Percentiles rank a stretch among this genome's conserved stretches.
Conservation (phyloP, 768 basidiomycete genomes). For the Lactarius akahatsu region DNA sequence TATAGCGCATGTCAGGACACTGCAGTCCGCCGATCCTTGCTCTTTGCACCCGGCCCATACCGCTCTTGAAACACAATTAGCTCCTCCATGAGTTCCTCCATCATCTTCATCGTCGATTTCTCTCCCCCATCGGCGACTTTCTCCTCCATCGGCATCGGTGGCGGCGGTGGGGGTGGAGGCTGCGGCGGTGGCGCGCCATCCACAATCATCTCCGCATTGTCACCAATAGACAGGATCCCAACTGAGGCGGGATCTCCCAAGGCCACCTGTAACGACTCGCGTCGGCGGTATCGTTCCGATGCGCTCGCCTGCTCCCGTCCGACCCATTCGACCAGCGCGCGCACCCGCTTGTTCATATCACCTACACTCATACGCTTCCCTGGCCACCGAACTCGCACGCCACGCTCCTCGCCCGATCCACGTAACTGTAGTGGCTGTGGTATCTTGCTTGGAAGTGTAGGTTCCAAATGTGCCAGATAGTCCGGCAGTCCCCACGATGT, state of each 20-base stretch:
- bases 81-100: conserved; percentile 92
- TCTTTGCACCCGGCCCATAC: conserved; percentile 62
- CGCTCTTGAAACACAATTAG: conserved; percentile 85
- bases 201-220: conserved; percentile 36
- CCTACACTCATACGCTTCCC: conserved; percentile 93
- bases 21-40: conserved; percentile 39
- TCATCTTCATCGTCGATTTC: conserved; percentile 66
- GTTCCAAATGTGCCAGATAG: conserved; percentile 83
- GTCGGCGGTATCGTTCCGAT: conserved; percentile 64
- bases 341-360: conserved; percentile 95
- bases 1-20: conserved; percentile 31
- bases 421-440: conserved; percentile 76
- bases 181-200: conserved; percentile 32
- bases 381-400: conserved; percentile 91
- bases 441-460: conserved; percentile 73
- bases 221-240: conserved; percentile 30
- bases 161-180: conserved; percentile 28
- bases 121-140: conserved; percentile 11
- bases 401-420: conserved; percentile 59
- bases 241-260: conserved; percentile 37
- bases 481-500: conserved; percentile 93
- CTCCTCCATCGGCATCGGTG: conserved; percentile 30
- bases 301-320: conserved; percentile 80
- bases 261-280: conserved; percentile 62
- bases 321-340: conserved; percentile 91